These are phyloP conservation scores for Emmonsiellopsis sp. DNA, from an alignment of 2,329 filamentous ascomycete genomes.

Conservation along the genomic window DNA sequence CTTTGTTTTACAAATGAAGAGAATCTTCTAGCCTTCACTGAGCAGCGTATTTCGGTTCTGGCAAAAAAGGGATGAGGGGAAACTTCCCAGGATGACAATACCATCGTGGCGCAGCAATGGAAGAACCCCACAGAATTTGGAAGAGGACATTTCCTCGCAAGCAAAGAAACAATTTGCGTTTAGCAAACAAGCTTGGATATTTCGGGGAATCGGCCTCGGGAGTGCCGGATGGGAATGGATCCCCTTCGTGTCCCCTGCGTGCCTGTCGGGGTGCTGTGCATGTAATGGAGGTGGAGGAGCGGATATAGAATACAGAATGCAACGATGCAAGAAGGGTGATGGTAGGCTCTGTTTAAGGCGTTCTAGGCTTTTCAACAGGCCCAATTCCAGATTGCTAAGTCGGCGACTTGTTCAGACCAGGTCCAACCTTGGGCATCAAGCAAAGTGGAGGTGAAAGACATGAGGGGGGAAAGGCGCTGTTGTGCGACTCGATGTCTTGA, in stretches of 20 bases:
- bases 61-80: neutral
- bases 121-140: neutral
- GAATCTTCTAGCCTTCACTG: too few relatives aligned
- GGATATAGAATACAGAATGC: neutral
- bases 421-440: neutral
- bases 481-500: neutral
- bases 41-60: too few relatives aligned
- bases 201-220: too few relatives aligned
- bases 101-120: neutral
- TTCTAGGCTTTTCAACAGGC: neutral
- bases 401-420: neutral
- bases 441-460: neutral
- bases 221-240: too few relatives aligned
- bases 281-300: neutral
- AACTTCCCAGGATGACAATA: neutral
- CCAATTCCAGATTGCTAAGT: neutral
- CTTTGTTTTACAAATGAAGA: neutral
- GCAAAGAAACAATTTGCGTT: too few relatives aligned
- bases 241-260: too few relatives aligned
- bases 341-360: neutral
- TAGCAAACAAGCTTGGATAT: neutral
- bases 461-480: neutral
- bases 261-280: too few relatives aligned
- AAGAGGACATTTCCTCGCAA: too few relatives aligned
- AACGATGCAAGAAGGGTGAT: neutral